Conservation (phyloP, 1,284 basidiomycete species). For the Puccinia triticina region DNA sequence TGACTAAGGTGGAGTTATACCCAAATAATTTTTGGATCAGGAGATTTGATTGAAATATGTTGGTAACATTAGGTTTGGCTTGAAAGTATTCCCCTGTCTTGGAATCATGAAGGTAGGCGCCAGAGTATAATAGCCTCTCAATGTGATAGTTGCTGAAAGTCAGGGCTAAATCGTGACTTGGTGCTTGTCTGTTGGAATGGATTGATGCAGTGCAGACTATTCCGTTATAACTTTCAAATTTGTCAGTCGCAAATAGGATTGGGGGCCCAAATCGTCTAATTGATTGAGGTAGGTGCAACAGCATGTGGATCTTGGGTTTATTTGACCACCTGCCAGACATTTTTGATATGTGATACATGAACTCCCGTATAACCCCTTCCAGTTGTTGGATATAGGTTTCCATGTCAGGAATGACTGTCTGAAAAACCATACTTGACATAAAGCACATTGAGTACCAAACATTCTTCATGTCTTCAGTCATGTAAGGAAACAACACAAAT, state of each 20-base stretch:
- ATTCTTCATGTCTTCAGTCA: conserved; percentile 53
- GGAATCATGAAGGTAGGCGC: background rate
- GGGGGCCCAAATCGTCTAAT: conserved; percentile 43
- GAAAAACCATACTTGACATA: conserved; percentile 52
- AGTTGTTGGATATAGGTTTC: conserved; percentile 56
- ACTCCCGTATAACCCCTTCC: background rate
- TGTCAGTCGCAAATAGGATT: conserved; percentile 11
- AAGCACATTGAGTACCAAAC: conserved; percentile 60
- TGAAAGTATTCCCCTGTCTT: background rate
- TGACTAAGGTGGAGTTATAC: background rate
- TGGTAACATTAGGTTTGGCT: background rate
- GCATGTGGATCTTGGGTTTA: conserved; percentile 61
- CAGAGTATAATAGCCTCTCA: background rate
- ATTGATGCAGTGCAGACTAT: background rate
- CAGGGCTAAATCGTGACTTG: background rate
- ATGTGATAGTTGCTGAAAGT: background rate
- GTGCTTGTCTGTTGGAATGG: conserved; percentile 4
- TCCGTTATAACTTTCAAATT: conserved; percentile 35
- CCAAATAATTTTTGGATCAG: background rate
- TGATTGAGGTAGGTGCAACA: conserved; percentile 55
- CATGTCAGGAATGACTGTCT: conserved; percentile 60
- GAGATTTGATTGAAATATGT: background rate
- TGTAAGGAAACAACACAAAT: conserved; percentile 60
- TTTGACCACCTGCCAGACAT: conserved; percentile 60
- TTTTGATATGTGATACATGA: conserved; percentile 8